These are phyloP conservation scores for Oryza punctata DNA, from an alignment of 176 grass and related monocot species.

Conservation along the genomic window DNA sequence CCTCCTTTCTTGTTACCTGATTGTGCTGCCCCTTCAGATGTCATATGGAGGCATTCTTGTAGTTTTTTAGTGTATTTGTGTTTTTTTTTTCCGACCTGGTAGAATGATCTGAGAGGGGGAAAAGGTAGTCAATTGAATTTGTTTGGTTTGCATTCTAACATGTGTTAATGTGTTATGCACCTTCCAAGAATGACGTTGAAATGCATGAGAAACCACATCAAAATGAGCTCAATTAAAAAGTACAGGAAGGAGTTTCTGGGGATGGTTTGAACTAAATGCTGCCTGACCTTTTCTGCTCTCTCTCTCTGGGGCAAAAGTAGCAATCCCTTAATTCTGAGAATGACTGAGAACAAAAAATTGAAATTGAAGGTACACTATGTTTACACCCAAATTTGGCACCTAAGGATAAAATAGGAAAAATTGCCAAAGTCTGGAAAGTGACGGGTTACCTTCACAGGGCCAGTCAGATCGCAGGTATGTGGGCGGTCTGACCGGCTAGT, in stretches of 20 bases:
- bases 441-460: too few species aligned
- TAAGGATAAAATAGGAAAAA: too few species aligned
- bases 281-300: too few species aligned
- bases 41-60: slow-evolving; percentile 25
- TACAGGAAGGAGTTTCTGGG: neutral
- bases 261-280: neutral
- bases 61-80: neutral
- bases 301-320: too few species aligned
- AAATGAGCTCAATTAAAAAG: too few species aligned
- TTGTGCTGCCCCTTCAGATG: neutral
- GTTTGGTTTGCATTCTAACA: neutral
- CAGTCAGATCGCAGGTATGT: too few species aligned
- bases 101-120: neutral
- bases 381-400: too few species aligned
- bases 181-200: neutral
- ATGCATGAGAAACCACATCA: neutral
- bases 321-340: too few species aligned
- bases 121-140: neutral
- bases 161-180: neutral
- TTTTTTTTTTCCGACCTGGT: neutral
- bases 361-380: too few species aligned
- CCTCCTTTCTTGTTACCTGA: neutral
- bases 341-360: too few species aligned
- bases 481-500: too few species aligned
- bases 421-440: too few species aligned